These are phyloP conservation scores for Berkeleyomyces basicola DNA, from an alignment of 2,329 filamentous ascomycete species.

Conservation along the genomic window DNA sequence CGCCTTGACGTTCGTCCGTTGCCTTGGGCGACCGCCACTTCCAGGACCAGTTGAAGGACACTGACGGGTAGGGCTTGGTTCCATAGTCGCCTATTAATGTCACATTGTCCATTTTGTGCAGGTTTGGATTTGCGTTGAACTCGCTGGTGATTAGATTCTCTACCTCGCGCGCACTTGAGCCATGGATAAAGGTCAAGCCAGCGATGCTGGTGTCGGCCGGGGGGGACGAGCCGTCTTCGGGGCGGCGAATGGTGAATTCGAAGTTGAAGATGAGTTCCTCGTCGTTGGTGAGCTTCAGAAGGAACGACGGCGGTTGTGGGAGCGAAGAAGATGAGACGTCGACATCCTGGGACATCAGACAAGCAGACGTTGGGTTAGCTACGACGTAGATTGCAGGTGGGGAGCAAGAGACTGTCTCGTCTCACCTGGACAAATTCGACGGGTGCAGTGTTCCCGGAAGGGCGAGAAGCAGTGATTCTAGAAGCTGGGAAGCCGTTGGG, in stretches of 20 bases:
- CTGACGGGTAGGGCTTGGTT: constrained; percentile 66
- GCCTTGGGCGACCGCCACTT: constrained; percentile 84
- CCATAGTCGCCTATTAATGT: constrained; percentile 84
- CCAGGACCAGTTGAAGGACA: constrained; percentile 92
- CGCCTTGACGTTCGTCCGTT: constrained; percentile 66
- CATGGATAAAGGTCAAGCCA: constrained; percentile 83
- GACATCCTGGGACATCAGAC: background rate
- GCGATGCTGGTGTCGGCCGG: constrained; percentile 60
- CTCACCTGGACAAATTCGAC: constrained; percentile 85
- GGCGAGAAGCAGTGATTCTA: constrained; percentile 55
- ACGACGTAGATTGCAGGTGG: constrained; percentile 14
- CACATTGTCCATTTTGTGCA: constrained; percentile 95
- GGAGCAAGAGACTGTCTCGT: constrained; percentile 17
- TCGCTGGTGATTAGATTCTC: constrained; percentile 89
- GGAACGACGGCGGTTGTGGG: constrained; percentile 31
- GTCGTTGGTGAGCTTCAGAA: constrained; percentile 75
- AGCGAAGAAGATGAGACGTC: background rate
- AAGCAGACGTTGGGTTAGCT: background rate
- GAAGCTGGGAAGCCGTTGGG: constrained; percentile 82
- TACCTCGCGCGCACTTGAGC: constrained; percentile 68
- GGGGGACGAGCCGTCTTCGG: constrained; percentile 31
- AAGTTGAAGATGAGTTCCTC: constrained; percentile 90
- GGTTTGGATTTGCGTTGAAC: constrained; percentile 90
- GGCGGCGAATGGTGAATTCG: constrained; percentile 60
- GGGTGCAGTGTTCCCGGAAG: constrained; percentile 54